Conservation (phyloP, 148 eudicot species). For the Cornus controversa region DNA sequence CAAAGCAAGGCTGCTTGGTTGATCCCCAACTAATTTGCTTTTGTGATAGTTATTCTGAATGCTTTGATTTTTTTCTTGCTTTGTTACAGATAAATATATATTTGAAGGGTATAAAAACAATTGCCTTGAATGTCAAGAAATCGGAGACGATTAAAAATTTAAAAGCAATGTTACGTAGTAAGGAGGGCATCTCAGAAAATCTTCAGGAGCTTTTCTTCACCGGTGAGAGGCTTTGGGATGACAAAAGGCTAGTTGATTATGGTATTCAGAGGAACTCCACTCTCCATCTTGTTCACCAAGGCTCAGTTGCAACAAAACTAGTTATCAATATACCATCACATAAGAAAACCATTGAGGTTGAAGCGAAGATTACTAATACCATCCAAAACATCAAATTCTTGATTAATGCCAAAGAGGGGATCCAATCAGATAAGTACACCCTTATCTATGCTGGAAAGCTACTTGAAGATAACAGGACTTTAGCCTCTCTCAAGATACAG, state of each 20-base stretch:
- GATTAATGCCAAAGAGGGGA: conserved; percentile 14
- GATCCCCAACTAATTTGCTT: too few relatives aligned
- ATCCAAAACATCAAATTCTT: conserved; percentile 15
- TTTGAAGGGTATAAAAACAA: conserved; percentile 23
- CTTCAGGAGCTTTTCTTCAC: conserved; percentile 21
- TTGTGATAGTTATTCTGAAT: too few relatives aligned
- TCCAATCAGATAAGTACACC: conserved; percentile 3
- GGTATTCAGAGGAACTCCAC: conserved; percentile 25
- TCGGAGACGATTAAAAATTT: conserved; percentile 13
- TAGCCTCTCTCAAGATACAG: conserved; percentile 17
- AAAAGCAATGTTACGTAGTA: conserved; percentile 10
- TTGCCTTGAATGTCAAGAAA: conserved; percentile 16
- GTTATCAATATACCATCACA: conserved; percentile 19
- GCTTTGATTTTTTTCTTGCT: too few relatives aligned
- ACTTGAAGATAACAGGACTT: conserved; percentile 17
- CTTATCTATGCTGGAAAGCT: conserved; percentile 27
- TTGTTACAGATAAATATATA: conserved; percentile 20
- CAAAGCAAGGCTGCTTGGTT: background rate
- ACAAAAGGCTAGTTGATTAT: conserved; percentile 21
- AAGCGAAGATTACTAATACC: conserved; percentile 17
- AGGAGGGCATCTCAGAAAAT: conserved; percentile 24
- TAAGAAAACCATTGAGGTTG: background rate
- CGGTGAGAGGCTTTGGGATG: conserved; percentile 17
- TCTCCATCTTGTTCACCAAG: conserved; percentile 20
- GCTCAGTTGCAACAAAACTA: background rate